Evolutionary conservation across 2,329 filamentous ascomycete genomes (phyloP).

Genomic region (Fusarium compactum): DNA sequence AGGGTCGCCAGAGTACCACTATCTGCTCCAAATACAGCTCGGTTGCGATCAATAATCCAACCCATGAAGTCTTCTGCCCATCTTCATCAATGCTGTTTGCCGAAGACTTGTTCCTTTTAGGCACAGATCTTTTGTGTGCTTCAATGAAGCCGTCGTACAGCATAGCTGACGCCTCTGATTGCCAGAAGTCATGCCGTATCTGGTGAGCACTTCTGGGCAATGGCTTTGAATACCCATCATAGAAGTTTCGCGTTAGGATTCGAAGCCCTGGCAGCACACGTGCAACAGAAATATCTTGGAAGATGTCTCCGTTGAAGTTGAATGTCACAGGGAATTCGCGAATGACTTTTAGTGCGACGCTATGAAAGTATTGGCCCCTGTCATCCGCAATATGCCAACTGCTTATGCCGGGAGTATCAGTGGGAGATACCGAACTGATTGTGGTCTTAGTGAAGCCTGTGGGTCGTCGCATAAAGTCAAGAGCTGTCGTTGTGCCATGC

Average conservation of each 20-base stretch:
- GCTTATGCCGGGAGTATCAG: neutral
- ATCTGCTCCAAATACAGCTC: slow-evolving; percentile 10
- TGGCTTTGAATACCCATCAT: neutral
- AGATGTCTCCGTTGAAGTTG: neutral
- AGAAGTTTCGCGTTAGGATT: neutral
- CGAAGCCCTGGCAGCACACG: neutral
- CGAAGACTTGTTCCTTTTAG: fast-evolving
- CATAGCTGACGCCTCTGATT: neutral
- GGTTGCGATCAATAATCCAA: neutral
- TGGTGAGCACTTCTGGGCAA: neutral
- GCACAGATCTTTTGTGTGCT: neutral
- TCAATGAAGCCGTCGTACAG: slow-evolving; percentile 1
- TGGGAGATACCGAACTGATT: neutral
- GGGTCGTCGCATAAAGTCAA: fast-evolving
- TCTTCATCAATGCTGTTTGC: fast-evolving
- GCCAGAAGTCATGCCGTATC: slow-evolving; percentile 8
- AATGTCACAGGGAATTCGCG: slow-evolving; percentile 10
- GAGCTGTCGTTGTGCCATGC: neutral
- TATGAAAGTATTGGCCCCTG: neutral
- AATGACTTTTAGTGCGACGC: slow-evolving; percentile 9
- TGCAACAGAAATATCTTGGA: neutral
- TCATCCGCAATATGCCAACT: slow-evolving; percentile 8
- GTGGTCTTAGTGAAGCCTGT: neutral
- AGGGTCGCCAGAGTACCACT: neutral
- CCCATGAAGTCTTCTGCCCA: slow-evolving; percentile 5